phyloP scores from a whole-genome alignment of 352 stramenopile species.

The Phytopythium helicoides region DNA sequence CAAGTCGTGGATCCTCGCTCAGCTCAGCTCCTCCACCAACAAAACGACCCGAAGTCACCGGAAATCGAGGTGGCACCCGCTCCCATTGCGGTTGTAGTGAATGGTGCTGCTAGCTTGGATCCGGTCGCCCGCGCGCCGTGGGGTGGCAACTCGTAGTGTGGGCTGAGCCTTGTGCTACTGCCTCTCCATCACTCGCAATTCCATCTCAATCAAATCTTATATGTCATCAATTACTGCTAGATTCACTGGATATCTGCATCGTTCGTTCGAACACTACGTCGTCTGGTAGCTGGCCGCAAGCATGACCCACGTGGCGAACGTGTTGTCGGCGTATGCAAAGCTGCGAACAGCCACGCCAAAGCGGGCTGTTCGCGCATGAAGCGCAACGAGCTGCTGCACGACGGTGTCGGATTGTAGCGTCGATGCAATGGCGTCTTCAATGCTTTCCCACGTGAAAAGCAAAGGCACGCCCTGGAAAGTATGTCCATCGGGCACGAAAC shows the following conservation, averaged over 20 bases:
- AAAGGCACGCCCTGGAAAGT: constrained; percentile 88
- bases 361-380: constrained; percentile 51
- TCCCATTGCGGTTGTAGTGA: constrained; percentile 19
- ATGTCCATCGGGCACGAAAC: constrained; percentile 69
- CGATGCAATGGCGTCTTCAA: constrained; percentile 33
- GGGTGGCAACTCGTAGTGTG: constrained; percentile 16
- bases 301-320: constrained; percentile 80
- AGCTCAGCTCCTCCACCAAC: constrained; percentile 19
- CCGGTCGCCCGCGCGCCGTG: constrained; percentile 48
- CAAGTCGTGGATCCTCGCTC: constrained; percentile 56
- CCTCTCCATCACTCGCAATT: neutral
- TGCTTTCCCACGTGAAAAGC: constrained; percentile 38
- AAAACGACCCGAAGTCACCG: constrained; percentile 24
- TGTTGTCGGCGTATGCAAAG: constrained; percentile 77
- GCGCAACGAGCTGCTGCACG: constrained; percentile 52
- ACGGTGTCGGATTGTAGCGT: constrained; percentile 44
- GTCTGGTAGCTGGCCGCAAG: constrained; percentile 70
- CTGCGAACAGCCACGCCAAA: constrained; percentile 75
- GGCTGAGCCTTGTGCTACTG: constrained; percentile 1
- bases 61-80: constrained; percentile 4
- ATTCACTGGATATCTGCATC: neutral
- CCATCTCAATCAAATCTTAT: neutral
- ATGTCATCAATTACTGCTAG: neutral
- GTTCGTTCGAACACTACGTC: neutral
- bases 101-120: constrained; percentile 24